Evolutionary conservation across 2,329 filamentous ascomycete species (phyloP).

Genomic region (Aspergillus sp.): DNA sequence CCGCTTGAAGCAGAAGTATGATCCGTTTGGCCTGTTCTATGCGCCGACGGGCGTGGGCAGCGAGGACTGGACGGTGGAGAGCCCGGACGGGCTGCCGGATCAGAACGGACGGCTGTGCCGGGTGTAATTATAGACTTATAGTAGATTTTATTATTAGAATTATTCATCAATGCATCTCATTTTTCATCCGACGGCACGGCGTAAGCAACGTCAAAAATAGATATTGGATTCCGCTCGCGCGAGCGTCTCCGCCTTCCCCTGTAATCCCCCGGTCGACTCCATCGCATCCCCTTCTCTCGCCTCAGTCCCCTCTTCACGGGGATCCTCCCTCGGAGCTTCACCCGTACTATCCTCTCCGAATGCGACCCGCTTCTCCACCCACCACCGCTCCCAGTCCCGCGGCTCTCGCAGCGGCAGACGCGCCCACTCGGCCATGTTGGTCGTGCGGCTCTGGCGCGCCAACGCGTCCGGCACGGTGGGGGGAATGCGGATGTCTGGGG

Average conservation of each 20-base stretch:
- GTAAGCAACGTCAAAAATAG: conserved; percentile 1
- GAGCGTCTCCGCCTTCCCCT: conserved; percentile 1
- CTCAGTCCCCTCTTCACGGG: neutral
- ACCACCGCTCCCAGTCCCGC: conserved; percentile 7
- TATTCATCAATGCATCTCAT: too few relatives aligned
- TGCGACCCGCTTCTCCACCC: neutral
- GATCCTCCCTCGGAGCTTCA: neutral
- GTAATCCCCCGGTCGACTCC: neutral
- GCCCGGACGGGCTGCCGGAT: conserved; percentile 26
- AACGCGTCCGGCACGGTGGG: neutral
- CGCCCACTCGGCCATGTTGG: conserved; percentile 7
- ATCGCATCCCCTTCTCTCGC: neutral
- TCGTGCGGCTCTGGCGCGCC: neutral
- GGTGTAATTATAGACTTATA: conserved; percentile 5
- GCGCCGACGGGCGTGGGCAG: conserved; percentile 52
- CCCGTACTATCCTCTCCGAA: neutral
- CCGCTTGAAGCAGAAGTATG: conserved; percentile 53
- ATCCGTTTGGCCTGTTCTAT: conserved; percentile 52
- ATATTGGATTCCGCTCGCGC: neutral
- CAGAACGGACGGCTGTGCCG: conserved; percentile 45
- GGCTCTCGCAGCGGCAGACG: neutral
- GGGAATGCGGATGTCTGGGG: neutral
- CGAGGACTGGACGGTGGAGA: conserved; percentile 48
- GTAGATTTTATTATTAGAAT: neutral
- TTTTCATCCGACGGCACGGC: too few relatives aligned